A percentile compares a stretch with the other conserved stretches of the same genome.
phyloP scores from a whole-genome alignment of 2,329 filamentous ascomycete species.

The Tympanopsis confertula region DNA sequence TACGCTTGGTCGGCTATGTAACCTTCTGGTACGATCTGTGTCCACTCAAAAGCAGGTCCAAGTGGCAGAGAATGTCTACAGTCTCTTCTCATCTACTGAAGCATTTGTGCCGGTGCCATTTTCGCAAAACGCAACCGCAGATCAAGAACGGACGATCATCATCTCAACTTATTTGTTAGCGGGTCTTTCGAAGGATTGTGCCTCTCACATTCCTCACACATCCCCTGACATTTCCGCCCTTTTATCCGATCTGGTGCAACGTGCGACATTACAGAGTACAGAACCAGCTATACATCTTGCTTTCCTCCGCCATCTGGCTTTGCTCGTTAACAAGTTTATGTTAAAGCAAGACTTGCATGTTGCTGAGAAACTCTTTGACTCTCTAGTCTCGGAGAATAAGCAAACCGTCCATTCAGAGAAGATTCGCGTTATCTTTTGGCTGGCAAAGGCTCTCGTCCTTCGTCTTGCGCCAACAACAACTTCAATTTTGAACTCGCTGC shows the following conservation, averaged over 20 bases:
- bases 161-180: constrained; percentile 45
- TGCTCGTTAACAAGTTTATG: constrained; percentile 21
- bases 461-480: constrained; percentile 34
- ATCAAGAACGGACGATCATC: constrained; percentile 33
- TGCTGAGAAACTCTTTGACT: constrained; percentile 5
- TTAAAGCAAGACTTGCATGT: constrained; percentile 2
- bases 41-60: constrained; percentile 35
- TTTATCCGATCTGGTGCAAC: constrained; percentile 6
- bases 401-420: constrained; percentile 21
- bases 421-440: constrained; percentile 45
- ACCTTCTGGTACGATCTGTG: constrained; percentile 43
- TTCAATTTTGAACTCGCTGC: constrained; percentile 35
- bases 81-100: constrained; percentile 28
- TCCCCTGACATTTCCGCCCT: constrained; percentile 16
- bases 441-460: constrained; percentile 47
- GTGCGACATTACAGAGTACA: constrained; percentile 5
- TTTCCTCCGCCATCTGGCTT: constrained; percentile 24
- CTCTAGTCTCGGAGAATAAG: constrained; percentile 6
- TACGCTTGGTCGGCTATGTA: constrained; percentile 46
- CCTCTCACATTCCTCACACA: constrained; percentile 24
- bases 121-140: constrained; percentile 12
- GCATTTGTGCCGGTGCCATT: constrained; percentile 21
- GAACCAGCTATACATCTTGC: constrained; percentile 22
- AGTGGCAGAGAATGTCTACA: constrained; percentile 40
- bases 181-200: constrained; percentile 22